A percentile compares a stretch with the other conserved stretches of the same genome.
phyloP scores from a whole-genome alignment of 257 asterid species.

The Thymus mandschuricus region DNA sequence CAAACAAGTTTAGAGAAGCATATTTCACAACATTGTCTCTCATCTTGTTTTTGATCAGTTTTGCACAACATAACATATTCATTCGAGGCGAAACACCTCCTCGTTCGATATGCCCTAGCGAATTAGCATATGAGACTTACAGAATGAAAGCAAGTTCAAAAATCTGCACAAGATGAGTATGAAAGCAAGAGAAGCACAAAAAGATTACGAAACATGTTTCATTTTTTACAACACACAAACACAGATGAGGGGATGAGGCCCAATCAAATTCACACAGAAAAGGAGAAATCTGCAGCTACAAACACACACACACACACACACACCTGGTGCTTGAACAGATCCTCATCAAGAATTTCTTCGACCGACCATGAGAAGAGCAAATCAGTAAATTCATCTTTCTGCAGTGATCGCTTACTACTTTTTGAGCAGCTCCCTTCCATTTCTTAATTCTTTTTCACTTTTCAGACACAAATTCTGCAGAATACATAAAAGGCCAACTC shows the following conservation, averaged over 20 bases:
- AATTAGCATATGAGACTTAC: too few relatives aligned
- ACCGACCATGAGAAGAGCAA: constrained; percentile 49
- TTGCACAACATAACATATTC: too few relatives aligned
- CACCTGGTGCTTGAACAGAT: constrained; percentile 52
- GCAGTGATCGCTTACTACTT: too few relatives aligned
- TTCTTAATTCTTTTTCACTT: neutral
- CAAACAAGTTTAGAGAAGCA: neutral
- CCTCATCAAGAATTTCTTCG: constrained; percentile 39
- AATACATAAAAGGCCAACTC: neutral
- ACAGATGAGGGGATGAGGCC: too few relatives aligned
- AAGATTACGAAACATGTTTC: neutral
- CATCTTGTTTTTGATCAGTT: neutral
- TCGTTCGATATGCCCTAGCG: too few relatives aligned
- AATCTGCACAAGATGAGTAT: too few relatives aligned
- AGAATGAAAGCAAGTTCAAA: too few relatives aligned
- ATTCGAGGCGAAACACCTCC: too few relatives aligned
- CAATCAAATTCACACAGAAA: too few relatives aligned
- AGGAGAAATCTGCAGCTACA: neutral
- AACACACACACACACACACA: neutral
- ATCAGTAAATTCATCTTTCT: constrained; percentile 35
- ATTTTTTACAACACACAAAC: neutral
- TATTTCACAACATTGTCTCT: neutral
- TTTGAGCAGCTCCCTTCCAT: constrained; percentile 35
- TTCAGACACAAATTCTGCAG: neutral
- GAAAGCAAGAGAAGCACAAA: too few relatives aligned